Base-by-base conservation (phyloP, 768 basidiomycete genomes). In the Clitopilus passeckerianus region DNA sequence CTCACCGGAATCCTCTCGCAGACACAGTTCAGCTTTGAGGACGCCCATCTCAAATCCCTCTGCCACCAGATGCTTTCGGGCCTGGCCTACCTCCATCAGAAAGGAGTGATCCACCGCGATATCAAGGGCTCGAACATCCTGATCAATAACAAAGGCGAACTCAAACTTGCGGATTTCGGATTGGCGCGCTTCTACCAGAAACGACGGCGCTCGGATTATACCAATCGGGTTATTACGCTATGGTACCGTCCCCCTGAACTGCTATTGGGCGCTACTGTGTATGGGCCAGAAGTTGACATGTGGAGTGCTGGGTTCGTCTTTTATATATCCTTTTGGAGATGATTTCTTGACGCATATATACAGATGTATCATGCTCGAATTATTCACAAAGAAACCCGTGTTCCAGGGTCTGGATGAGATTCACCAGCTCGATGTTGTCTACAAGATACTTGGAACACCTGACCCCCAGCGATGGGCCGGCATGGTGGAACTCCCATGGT, bases 61-160 rank as follows among this genome's bases (percentile, higher is more conserved):
- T 95, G 91, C 70, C 83, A 86, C 61, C 97, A 99, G 74, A 97
- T 99, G 92, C 86, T 99, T 44, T 82, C 87, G 9, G 97, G 97
- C 0, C 78, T 99, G 35, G 90, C 91, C 22, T 98, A 98, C 72
- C 85, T 99, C 33, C 97, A 99, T 71, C 90, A 90, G 71, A 93
- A 94, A 68, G 91, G 92, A 5, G 93, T 99, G 62, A 91, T 99
- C 58, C 97, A 99, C 71, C 89, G 97, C 18, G 97, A 99, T 73
- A 94, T 99, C 74, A 99, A 99, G 72, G 96, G 97, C 18, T 97
- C 95, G 5, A 99, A 99, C 69, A 99, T 99, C 67, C 78, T 99
- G 23, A 79, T 99, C 61, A 94, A 93, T 66, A 90, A 91, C 57
- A 81, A 80, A 53, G 97, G 97, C 6, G 93, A 96, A 72, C 81